These are phyloP conservation scores for Fusarium luffae DNA, from an alignment of 2,329 filamentous ascomycete genomes.

Conservation along the genomic window DNA sequence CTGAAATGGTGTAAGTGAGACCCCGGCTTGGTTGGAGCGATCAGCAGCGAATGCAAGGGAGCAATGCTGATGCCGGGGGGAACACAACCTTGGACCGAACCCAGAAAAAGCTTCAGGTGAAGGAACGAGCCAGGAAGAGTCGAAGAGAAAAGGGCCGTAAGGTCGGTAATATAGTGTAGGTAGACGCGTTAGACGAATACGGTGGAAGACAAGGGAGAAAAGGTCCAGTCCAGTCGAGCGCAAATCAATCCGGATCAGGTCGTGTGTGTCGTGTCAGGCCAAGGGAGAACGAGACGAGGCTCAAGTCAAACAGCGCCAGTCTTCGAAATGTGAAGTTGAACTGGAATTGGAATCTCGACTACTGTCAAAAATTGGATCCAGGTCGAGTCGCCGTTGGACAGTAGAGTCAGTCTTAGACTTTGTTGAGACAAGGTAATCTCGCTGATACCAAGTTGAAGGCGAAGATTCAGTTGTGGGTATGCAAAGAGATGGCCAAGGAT, in stretches of 20 bases:
- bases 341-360: conserved; percentile 30
- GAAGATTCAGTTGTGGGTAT: conserved; percentile 20
- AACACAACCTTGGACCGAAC: conserved; percentile 21
- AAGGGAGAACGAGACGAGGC: conserved; percentile 29
- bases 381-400: conserved; percentile 15
- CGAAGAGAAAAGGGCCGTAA: conserved; percentile 2
- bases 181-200: conserved; percentile 14
- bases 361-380: conserved; percentile 20
- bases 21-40: conserved; percentile 19
- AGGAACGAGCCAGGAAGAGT: conserved; percentile 1
- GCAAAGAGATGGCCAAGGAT: conserved; percentile 33
- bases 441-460: conserved; percentile 21
- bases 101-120: conserved; percentile 23
- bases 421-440: conserved; percentile 39
- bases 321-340: conserved; percentile 7
- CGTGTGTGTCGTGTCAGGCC: background rate
- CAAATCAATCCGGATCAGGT: background rate
- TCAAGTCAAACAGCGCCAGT: conserved; percentile 2
- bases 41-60: conserved; percentile 36
- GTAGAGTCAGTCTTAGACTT: conserved; percentile 30
- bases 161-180: conserved; percentile 19
- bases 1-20: conserved; percentile 31
- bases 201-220: conserved; percentile 30
- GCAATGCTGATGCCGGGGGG: conserved; percentile 25
- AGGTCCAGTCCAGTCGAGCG: background rate